Conservation (phyloP, 306 rosid species). For the Potentilla sterilis region DNA sequence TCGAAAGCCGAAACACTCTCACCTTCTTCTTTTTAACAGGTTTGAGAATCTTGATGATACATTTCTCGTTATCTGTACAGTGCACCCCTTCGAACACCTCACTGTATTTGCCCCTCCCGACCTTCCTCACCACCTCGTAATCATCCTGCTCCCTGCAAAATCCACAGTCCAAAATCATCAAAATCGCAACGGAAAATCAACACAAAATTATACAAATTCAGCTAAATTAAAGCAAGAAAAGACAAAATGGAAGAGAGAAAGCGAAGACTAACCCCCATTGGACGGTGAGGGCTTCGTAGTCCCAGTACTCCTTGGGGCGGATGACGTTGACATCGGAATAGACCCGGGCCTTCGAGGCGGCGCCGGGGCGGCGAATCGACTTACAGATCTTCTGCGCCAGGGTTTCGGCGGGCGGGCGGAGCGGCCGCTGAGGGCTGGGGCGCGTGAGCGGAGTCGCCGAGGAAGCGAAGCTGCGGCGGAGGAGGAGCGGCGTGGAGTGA, state of each 20-base stretch:
- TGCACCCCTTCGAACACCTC: conserved; percentile 95
- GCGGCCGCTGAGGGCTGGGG: conserved; percentile 33
- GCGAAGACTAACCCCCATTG: conserved; percentile 65
- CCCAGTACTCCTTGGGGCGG: conserved; percentile 95
- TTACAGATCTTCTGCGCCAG: conserved; percentile 98
- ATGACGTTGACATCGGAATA: conserved; percentile 78
- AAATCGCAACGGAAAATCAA: not conserved
- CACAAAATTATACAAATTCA: too few species aligned
- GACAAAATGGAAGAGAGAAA: not conserved
- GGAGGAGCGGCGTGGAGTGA: conserved; percentile 15
- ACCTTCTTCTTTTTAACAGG: conserved; percentile 97
- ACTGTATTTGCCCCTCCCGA: conserved; percentile 94
- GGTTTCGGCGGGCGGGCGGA: conserved; percentile 34
- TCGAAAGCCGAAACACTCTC: not conserved
- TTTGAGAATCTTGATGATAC: conserved; percentile 81
- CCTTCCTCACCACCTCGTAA: conserved; percentile 94
- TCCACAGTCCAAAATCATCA: not conserved
- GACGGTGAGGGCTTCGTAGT: conserved; percentile 87
- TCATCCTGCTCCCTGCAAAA: conserved; percentile 79
- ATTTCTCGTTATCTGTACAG: conserved; percentile 76
- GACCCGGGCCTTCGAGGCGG: conserved; percentile 81
- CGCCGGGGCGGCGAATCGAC: conserved; percentile 96
- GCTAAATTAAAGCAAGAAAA: not conserved
- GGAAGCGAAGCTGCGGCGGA: not conserved
- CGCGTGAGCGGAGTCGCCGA: conserved; percentile 23